A percentile compares a stretch with the other conserved stretches of the same genome.
These are phyloP conservation scores for Neopestalotiopsis rosae DNA, from an alignment of 2,329 filamentous ascomycete species.

Conservation along the genomic window DNA sequence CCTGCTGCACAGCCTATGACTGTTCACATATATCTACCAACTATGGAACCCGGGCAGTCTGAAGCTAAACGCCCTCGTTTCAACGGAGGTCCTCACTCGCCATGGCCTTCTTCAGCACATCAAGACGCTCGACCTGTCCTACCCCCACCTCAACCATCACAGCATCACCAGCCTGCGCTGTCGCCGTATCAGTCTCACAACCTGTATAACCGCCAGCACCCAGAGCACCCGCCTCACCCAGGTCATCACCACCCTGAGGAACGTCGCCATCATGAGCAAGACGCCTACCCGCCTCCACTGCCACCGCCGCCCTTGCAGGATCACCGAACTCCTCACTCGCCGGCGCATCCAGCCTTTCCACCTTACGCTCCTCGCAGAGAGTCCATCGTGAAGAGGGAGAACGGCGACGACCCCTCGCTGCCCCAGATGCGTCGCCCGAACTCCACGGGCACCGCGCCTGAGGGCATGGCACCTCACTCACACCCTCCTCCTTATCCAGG, in stretches of 20 bases:
- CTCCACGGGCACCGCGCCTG: conserved; percentile 51
- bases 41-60: conserved; percentile 65
- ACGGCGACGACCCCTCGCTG: conserved; percentile 49
- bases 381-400: conserved; percentile 62
- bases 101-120: conserved; percentile 52
- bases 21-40: conserved; percentile 48
- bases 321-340: conserved; percentile 45
- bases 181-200: conserved; percentile 33
- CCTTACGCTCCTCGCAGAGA: conserved; percentile 51
- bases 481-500: conserved; percentile 38
- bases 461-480: conserved; percentile 39
- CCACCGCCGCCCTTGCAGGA: conserved; percentile 45
- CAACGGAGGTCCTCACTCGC: conserved; percentile 49
- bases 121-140: conserved; percentile 43
- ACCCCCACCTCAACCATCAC: conserved; percentile 36
- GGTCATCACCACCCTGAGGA: conserved; percentile 56
- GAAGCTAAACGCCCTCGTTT: conserved; percentile 66
- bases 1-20: conserved; percentile 33
- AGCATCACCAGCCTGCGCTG: conserved; percentile 43
- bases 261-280: conserved; percentile 62
- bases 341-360: conserved; percentile 48
- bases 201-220: conserved; percentile 44
- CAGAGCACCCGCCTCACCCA: conserved; percentile 40
- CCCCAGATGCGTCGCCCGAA: conserved; percentile 55
- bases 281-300: conserved; percentile 56